These are phyloP conservation scores for Alternaria solani DNA, from an alignment of 2,329 filamentous ascomycete genomes.

Conservation along the genomic window DNA sequence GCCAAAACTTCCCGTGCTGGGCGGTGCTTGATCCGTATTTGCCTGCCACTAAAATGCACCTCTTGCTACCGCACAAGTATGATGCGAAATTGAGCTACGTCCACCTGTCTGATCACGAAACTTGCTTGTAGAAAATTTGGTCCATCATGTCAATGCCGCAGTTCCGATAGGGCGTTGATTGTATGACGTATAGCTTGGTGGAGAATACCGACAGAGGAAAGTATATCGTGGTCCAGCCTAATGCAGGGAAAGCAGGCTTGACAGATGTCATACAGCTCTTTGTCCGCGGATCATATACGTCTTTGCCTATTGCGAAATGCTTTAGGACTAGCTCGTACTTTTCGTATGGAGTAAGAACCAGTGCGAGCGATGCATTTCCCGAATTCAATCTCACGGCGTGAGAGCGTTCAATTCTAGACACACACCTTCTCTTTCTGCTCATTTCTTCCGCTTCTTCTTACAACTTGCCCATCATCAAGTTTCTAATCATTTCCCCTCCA, in stretches of 20 bases:
- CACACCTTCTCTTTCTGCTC: not conserved
- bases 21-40: not conserved
- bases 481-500: slow-evolving; percentile 76
- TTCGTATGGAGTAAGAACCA: not conserved
- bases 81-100: not conserved
- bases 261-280: not conserved
- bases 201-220: not conserved
- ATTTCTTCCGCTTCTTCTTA: slow-evolving; percentile 3
- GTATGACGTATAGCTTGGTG: not conserved
- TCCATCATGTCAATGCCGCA: not conserved
- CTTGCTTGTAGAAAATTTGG: not conserved
- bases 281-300: not conserved
- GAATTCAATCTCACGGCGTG: not conserved
- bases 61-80: not conserved
- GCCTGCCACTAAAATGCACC: slow-evolving; percentile 1
- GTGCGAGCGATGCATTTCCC: not conserved
- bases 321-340: not conserved
- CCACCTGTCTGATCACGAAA: not conserved
- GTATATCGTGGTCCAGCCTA: not conserved
- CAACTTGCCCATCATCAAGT: slow-evolving; percentile 59
- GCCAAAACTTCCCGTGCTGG: not conserved
- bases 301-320: not conserved
- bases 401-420: no score
- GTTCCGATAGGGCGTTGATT: not conserved
- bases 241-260: not conserved